Evolutionary conservation across 2,329 filamentous ascomycete species (phyloP).

Genomic region (Podosphaera xanthii): DNA sequence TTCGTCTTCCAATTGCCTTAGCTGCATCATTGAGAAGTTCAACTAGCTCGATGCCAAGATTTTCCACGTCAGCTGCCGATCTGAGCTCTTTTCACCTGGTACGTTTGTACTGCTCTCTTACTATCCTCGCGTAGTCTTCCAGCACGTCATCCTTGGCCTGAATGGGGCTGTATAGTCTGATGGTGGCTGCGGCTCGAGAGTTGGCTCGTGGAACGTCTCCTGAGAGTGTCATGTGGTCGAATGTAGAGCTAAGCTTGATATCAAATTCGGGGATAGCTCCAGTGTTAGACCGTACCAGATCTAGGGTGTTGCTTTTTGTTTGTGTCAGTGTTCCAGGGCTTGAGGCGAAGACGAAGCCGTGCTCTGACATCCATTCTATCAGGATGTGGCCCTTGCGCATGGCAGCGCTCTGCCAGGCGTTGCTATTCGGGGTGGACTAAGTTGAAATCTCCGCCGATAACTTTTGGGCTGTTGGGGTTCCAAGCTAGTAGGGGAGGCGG

Average conservation of each 20-base stretch:
- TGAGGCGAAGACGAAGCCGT: background rate
- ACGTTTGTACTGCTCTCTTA: background rate
- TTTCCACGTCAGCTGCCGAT: background rate
- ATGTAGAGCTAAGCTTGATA: too few relatives aligned
- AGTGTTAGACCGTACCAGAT: background rate
- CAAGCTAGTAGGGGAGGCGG: background rate
- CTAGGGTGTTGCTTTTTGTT: background rate
- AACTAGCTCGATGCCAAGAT: background rate
- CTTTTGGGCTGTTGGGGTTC: background rate
- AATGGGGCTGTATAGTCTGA: too few relatives aligned
- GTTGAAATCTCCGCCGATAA: background rate
- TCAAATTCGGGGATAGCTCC: too few relatives aligned
- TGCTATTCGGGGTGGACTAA: background rate
- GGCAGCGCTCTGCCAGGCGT: background rate
- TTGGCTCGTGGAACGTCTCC: too few relatives aligned
- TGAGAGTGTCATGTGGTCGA: too few relatives aligned
- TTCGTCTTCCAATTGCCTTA: background rate
- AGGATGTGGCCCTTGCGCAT: background rate
- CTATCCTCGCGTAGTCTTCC: too few relatives aligned
- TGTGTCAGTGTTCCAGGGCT: background rate
- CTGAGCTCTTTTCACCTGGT: background rate
- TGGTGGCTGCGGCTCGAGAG: too few relatives aligned
- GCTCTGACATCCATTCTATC: background rate
- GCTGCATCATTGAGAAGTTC: background rate
- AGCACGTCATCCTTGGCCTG: too few relatives aligned